Conservation (phyloP, 495 filamentous ascomycete species). For the Hypoxylon fuscum region DNA sequence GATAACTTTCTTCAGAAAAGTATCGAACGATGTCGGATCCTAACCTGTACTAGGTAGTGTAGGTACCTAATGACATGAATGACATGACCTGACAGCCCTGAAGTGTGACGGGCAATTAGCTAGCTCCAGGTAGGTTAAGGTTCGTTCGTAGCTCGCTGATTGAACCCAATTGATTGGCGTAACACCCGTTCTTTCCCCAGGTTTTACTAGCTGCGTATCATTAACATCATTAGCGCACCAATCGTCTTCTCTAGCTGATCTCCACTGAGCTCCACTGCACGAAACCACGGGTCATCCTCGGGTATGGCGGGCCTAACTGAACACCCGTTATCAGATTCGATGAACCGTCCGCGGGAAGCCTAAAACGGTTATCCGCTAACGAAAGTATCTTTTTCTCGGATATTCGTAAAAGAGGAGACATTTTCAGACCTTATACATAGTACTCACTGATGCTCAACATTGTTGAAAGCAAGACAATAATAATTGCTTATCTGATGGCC, state of each 20-base stretch:
- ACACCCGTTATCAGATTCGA: conserved; percentile 27
- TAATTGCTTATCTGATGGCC: too few species aligned
- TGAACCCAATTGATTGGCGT: conserved; percentile 19
- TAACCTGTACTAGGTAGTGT: too few species aligned
- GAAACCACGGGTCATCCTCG: conserved; percentile 15
- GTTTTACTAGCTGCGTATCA: conserved; percentile 10
- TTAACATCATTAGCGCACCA: conserved; percentile 32
- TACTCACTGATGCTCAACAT: too few species aligned
- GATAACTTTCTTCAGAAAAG: too few species aligned
- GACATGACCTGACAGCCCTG: neutral
- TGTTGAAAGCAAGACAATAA: too few species aligned
- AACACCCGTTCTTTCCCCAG: conserved; percentile 26
- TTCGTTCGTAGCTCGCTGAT: too few species aligned
- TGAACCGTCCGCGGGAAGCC: too few species aligned
- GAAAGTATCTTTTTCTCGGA: too few species aligned
- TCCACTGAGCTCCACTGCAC: neutral
- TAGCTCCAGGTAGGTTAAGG: too few species aligned
- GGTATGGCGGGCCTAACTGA: conserved; percentile 2
- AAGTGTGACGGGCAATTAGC: neutral
- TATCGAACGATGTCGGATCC: conserved; percentile 37
- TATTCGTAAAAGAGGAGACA: too few species aligned
- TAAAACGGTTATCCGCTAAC: too few species aligned
- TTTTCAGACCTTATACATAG: too few species aligned
- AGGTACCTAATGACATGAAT: conserved; percentile 1
- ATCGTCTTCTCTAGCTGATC: neutral